phyloP scores from a whole-genome alignment of 257 asterid genomes.

The Primulina eburnea region DNA sequence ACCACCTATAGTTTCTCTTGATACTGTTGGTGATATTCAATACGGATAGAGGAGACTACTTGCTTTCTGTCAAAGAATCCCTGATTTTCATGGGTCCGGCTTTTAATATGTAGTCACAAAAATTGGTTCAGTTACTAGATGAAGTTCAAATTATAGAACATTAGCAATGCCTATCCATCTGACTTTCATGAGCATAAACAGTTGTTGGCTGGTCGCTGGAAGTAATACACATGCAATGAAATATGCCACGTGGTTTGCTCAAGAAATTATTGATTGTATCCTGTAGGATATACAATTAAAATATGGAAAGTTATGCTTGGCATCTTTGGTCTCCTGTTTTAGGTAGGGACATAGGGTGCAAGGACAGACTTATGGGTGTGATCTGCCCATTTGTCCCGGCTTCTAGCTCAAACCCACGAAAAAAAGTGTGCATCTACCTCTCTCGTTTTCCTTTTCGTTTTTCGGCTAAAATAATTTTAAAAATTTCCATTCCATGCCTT shows the following conservation, averaged over 20 bases:
- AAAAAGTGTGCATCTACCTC: not conserved
- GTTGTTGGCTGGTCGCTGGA: not conserved
- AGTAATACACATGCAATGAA: no score
- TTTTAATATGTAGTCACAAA: slow-evolving; percentile 8
- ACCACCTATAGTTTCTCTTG: not conserved
- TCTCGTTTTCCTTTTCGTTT: not conserved
- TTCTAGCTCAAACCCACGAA: not conserved
- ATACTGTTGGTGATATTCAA: slow-evolving; percentile 6
- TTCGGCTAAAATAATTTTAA: not conserved
- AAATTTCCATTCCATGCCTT: not conserved
- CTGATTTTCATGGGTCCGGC: slow-evolving; percentile 8
- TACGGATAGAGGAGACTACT: not conserved
- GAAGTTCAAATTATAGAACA: not conserved
- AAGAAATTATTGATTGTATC: no score
- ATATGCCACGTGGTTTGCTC: not conserved
- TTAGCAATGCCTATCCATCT: not conserved
- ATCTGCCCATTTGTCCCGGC: not conserved
- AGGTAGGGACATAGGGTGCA: not conserved
- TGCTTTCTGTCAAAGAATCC: slow-evolving; percentile 1
- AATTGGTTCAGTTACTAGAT: not conserved
- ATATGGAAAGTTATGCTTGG: not conserved
- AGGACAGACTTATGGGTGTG: not conserved
- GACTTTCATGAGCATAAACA: not conserved
- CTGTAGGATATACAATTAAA: not conserved
- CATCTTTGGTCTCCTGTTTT: not conserved